Percentiles rank a stretch among this genome's conserved stretches.
These are phyloP conservation scores for Crataegus laevigata DNA, from an alignment of 306 rosid species.

Conservation along the genomic window DNA sequence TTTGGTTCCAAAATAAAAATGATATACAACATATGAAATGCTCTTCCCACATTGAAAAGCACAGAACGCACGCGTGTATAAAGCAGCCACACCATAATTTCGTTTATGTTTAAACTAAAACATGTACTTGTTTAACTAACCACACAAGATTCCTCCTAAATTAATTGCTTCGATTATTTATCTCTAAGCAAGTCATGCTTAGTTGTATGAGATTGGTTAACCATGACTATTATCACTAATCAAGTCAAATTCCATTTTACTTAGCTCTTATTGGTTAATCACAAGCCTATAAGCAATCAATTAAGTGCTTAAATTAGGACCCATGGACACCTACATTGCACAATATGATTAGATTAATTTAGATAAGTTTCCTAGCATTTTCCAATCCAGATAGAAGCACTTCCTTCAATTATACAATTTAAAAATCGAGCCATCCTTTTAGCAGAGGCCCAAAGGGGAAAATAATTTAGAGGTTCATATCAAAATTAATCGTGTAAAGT, in stretches of 20 bases:
- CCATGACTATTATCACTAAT: slow-evolving; percentile 10
- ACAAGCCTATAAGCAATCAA: slow-evolving; percentile 20
- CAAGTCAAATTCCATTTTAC: slow-evolving; percentile 48
- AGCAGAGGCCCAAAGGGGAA: background rate
- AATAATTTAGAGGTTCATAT: background rate
- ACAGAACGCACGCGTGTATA: background rate
- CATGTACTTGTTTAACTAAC: slow-evolving; percentile 1
- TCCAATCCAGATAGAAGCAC: background rate
- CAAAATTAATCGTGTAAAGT: background rate
- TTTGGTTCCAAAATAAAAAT: background rate
- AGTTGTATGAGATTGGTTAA: slow-evolving; percentile 33
- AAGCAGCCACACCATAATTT: background rate
- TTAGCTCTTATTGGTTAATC: slow-evolving; percentile 32
- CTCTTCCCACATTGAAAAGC: background rate
- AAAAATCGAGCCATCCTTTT: background rate
- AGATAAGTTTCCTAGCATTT: slow-evolving; percentile 7
- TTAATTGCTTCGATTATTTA: slow-evolving; percentile 1
- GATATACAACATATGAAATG: background rate
- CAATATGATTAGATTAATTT: background rate
- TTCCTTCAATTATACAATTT: background rate
- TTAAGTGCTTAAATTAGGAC: slow-evolving; percentile 34
- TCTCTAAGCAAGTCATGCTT: slow-evolving; percentile 20
- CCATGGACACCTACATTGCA: slow-evolving; percentile 23
- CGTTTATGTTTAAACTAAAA: slow-evolving; percentile 3
- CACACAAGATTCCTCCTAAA: slow-evolving; percentile 19